Evolutionary conservation across 306 rosid genomes (phyloP).

Genomic region (Casuarina glauca): DNA sequence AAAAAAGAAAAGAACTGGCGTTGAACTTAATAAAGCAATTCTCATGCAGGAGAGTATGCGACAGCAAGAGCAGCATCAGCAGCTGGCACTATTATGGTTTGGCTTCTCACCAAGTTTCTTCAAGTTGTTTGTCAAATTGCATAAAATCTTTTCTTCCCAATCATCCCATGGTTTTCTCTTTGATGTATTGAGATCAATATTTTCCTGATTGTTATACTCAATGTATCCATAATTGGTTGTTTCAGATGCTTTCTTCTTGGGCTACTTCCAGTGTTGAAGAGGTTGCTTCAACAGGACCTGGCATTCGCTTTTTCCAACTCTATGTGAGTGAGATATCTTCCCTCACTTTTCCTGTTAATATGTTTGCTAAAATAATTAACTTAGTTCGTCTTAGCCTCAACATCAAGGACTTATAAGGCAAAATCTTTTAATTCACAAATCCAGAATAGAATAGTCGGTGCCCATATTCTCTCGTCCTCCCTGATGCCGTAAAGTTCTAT

Average conservation of each 20-base stretch:
- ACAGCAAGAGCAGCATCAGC: constrained; percentile 88
- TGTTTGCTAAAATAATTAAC: not conserved
- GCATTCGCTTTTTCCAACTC: constrained; percentile 91
- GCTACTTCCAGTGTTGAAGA: constrained; percentile 97
- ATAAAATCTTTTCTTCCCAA: not conserved
- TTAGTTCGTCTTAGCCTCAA: not conserved
- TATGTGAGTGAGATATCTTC: constrained; percentile 49
- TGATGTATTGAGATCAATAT: not conserved
- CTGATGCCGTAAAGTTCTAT: not conserved
- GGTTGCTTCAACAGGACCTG: constrained; percentile 39
- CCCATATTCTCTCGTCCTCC: not conserved
- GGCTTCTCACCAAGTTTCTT: constrained; percentile 18
- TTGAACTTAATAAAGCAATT: constrained; percentile 13
- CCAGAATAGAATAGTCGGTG: not conserved
- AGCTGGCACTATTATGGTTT: constrained; percentile 91
- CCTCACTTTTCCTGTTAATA: constrained; percentile 13
- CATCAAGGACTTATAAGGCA: not conserved
- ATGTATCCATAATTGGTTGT: constrained; percentile 2
- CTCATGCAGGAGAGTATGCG: not conserved
- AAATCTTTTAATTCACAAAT: not conserved
- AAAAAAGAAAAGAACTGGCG: not conserved
- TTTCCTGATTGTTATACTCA: not conserved
- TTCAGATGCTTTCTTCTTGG: constrained; percentile 93
- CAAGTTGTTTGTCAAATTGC: not conserved
- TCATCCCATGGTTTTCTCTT: not conserved